phyloP scores from a whole-genome alignment of 2,329 filamentous ascomycete species.

The Pseudogymnoascus sp. region DNA sequence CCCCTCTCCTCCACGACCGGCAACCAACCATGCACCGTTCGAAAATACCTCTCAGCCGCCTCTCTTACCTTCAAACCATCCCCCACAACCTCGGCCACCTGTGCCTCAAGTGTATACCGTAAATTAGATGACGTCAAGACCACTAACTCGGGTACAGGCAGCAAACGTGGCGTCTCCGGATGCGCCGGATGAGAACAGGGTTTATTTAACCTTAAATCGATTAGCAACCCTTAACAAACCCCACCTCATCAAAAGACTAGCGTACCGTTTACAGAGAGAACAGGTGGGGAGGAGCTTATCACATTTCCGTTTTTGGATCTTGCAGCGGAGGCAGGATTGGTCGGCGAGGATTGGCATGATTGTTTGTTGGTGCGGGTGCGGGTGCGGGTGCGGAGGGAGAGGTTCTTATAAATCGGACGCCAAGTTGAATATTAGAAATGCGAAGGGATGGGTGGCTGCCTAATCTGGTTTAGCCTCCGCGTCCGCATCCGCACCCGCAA shows the following conservation, averaged over 20 bases:
- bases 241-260: background rate
- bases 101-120: background rate
- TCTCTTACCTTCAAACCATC: background rate
- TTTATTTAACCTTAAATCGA: background rate
- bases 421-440: background rate
- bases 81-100: background rate
- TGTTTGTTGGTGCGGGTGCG: background rate
- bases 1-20: background rate
- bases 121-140: background rate
- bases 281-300: background rate
- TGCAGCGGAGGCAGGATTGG: background rate
- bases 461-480: background rate
- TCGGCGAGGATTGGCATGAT: background rate
- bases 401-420: background rate
- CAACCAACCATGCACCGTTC: background rate
- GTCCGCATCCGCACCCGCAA: background rate
- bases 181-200: background rate
- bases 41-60: background rate
- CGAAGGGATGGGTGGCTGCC: background rate
- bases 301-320: background rate
- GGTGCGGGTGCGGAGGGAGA: background rate
- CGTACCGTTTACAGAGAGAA: background rate
- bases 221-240: background rate
- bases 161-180: background rate
- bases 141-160: background rate